A percentile compares a stretch with the other conserved stretches of the same genome.
phyloP scores from a whole-genome alignment of 2,329 filamentous ascomycete species.

The Alternaria ventricosa region DNA sequence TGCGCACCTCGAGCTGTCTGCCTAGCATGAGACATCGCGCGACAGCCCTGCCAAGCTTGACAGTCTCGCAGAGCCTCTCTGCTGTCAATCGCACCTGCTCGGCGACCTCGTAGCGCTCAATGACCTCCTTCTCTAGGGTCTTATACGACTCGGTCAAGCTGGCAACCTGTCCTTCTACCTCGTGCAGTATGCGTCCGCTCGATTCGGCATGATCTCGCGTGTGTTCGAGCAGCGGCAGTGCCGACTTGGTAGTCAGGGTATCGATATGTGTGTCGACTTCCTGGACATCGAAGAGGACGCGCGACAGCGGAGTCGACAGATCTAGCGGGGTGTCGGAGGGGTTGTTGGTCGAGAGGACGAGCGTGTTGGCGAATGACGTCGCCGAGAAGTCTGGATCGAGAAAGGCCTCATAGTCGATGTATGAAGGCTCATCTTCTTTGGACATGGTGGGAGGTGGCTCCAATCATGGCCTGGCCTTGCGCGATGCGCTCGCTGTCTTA shows the following conservation, averaged over 20 bases:
- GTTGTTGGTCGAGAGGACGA: conserved; percentile 92
- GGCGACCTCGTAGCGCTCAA: conserved; percentile 83
- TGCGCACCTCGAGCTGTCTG: conserved; percentile 84
- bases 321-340: conserved; percentile 87
- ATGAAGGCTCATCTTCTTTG: conserved; percentile 68
- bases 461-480: neutral
- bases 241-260: conserved; percentile 81
- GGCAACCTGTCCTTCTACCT: conserved; percentile 80
- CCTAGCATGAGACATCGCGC: conserved; percentile 81
- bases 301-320: conserved; percentile 89
- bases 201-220: conserved; percentile 77
- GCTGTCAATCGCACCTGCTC: conserved; percentile 81
- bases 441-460: conserved; percentile 30
- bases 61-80: conserved; percentile 78
- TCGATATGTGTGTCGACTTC: conserved; percentile 98
- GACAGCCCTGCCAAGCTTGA: conserved; percentile 77
- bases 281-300: conserved; percentile 94
- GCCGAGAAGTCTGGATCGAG: conserved; percentile 83
- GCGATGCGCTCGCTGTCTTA: conserved; percentile 8
- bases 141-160: conserved; percentile 84
- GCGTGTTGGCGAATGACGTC: conserved; percentile 81
- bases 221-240: conserved; percentile 78
- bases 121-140: conserved; percentile 84
- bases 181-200: conserved; percentile 73
- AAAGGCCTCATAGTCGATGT: conserved; percentile 96